Percentiles rank a stretch among this genome's conserved stretches.
phyloP scores from a whole-genome alignment of 768 basidiomycete species.

The Galerina marginata region DNA sequence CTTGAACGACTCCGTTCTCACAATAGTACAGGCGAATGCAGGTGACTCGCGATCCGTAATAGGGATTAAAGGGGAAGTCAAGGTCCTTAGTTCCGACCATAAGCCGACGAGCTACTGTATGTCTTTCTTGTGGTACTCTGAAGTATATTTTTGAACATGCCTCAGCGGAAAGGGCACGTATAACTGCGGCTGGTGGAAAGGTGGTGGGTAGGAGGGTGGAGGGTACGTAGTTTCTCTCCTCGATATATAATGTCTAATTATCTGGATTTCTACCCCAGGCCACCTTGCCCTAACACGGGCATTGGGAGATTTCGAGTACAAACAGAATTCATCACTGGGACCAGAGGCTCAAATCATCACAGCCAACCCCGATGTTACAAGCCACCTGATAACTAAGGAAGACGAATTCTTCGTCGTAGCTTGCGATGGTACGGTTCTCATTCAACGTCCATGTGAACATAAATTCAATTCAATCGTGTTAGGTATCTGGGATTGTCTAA shows the following conservation, averaged over 20 bases:
- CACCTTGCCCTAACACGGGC: slow-evolving; percentile 96
- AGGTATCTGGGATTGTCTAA: slow-evolving; percentile 99
- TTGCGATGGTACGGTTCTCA: slow-evolving; percentile 76
- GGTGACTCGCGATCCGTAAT: slow-evolving; percentile 95
- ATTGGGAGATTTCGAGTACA: slow-evolving; percentile 98
- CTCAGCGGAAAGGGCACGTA: slow-evolving; percentile 83
- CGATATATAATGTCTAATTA: slow-evolving; percentile 1
- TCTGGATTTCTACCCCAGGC: slow-evolving; percentile 51
- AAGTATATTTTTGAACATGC: slow-evolving; percentile 12
- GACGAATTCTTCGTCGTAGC: slow-evolving; percentile 98
- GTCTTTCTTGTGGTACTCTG: neutral
- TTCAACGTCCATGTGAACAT: slow-evolving; percentile 1
- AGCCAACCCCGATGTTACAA: slow-evolving; percentile 87
- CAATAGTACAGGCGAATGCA: slow-evolving; percentile 81
- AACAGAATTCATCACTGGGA: slow-evolving; percentile 84
- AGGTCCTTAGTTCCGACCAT: slow-evolving; percentile 92
- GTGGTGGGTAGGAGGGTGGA: slow-evolving; percentile 97
- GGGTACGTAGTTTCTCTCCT: slow-evolving; percentile 52
- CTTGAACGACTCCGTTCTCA: slow-evolving; percentile 17
- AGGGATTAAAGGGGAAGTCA: slow-evolving; percentile 82
- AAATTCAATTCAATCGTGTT: neutral
- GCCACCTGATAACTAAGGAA: slow-evolving; percentile 81
- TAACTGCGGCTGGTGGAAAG: slow-evolving; percentile 90
- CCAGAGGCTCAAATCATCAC: slow-evolving; percentile 96
- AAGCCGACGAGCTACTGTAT: slow-evolving; percentile 88